Evolutionary conservation across 2,329 filamentous ascomycete genomes (phyloP).

Genomic region (Fusarium verrucosum): DNA sequence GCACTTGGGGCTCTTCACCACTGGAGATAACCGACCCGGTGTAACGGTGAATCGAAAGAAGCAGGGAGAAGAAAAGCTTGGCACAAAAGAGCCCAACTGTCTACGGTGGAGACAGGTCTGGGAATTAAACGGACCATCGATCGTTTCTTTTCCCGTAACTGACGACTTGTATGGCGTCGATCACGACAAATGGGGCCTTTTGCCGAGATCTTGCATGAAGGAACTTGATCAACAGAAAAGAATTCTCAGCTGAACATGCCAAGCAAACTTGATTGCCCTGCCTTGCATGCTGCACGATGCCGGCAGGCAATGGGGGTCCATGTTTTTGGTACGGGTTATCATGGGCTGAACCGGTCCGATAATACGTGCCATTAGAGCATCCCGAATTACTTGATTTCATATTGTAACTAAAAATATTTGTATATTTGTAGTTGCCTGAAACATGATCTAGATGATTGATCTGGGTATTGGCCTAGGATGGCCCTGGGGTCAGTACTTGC

Average conservation of each 20-base stretch:
- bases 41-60: not conserved
- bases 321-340: not conserved
- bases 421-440: not conserved
- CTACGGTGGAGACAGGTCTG: not conserved
- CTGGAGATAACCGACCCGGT: not conserved
- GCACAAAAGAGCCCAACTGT: no score
- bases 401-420: not conserved
- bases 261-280: not conserved
- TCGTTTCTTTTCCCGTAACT: not conserved
- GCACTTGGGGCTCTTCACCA: not conserved
- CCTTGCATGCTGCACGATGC: not conserved
- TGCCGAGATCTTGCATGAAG: slow-evolving; percentile 1
- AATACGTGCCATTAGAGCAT: not conserved
- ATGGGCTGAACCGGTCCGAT: not conserved
- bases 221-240: not conserved
- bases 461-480: no score
- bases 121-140: not conserved
- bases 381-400: not conserved
- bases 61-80: not conserved
- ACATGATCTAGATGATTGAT: not conserved
- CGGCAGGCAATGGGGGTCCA: not conserved
- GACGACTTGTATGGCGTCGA: not conserved
- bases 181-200: not conserved
- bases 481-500: no score
- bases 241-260: not conserved